Evolutionary conservation across 768 basidiomycete species (phyloP).

Genomic region (Fistulinella prunicolor): DNA sequence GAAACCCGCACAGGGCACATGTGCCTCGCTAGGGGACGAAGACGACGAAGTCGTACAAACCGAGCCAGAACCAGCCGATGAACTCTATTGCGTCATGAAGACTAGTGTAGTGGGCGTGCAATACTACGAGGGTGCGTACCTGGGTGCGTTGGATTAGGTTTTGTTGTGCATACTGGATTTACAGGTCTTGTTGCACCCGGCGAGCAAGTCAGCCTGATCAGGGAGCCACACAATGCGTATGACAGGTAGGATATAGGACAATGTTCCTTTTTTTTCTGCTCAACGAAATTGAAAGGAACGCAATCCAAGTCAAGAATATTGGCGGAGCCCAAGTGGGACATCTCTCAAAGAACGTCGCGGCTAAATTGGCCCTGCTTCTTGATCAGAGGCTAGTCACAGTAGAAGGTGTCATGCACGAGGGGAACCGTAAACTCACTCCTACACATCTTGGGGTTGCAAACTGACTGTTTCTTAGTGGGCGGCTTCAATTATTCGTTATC

Average conservation of each 20-base stretch:
- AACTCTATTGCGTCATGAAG: conserved; percentile 58
- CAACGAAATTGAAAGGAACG: conserved; percentile 47
- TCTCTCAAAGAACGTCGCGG: conserved; percentile 57
- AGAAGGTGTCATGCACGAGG: conserved; percentile 66
- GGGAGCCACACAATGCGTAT: conserved; percentile 66
- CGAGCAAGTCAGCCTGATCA: conserved; percentile 67
- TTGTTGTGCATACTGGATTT: conserved; percentile 1
- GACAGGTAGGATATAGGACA: conserved; percentile 49
- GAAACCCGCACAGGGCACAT: conserved; percentile 7
- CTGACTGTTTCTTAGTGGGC: conserved; percentile 32
- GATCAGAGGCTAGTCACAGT: conserved; percentile 61
- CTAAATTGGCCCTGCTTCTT: conserved; percentile 65
- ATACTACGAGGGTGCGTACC: conserved; percentile 63
- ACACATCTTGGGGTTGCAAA: not conserved
- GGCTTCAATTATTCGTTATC: conserved; percentile 53
- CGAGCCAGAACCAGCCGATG: conserved; percentile 56
- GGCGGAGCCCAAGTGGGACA: conserved; percentile 76
- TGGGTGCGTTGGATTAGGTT: not conserved
- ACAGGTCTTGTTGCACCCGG: conserved; percentile 77
- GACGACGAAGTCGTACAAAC: conserved; percentile 38
- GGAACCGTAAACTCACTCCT: conserved; percentile 50
- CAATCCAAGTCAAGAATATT: conserved; percentile 82
- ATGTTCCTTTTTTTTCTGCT: not conserved
- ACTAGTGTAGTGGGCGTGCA: conserved; percentile 80
- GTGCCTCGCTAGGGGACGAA: conserved; percentile 34